phyloP scores from a whole-genome alignment of 257 asterid genomes.

The Solanum chiquidenum region DNA sequence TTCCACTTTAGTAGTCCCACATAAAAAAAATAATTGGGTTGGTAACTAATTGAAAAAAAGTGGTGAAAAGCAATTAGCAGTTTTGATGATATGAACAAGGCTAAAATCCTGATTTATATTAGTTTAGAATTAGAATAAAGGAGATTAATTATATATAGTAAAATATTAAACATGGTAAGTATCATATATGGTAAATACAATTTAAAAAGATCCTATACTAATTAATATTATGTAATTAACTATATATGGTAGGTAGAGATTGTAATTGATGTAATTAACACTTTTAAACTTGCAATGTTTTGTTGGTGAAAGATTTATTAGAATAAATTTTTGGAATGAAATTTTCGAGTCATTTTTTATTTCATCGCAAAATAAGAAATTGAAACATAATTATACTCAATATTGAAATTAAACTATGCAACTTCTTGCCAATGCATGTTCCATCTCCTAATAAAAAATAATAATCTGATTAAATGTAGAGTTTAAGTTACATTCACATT shows the following conservation, averaged over 20 bases:
- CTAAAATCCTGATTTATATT: background rate
- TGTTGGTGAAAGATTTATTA: background rate
- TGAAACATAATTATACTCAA: background rate
- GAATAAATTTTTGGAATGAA: background rate
- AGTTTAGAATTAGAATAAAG: too few species aligned
- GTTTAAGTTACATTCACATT: background rate
- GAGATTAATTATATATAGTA: background rate
- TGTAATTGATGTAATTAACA: background rate
- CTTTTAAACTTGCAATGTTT: background rate
- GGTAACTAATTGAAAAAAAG: background rate
- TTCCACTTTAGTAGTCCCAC: constrained; percentile 35
- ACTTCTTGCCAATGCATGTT: background rate
- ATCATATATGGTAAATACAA: background rate
- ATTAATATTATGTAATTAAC: background rate
- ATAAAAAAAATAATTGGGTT: constrained; percentile 11
- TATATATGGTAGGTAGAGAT: background rate
- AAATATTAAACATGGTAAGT: too few species aligned
- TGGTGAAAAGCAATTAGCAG: background rate
- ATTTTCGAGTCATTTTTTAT: background rate
- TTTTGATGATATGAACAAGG: background rate
- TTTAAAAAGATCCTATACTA: background rate
- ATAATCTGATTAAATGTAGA: background rate
- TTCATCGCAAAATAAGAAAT: background rate
- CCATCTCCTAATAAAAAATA: background rate
- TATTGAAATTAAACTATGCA: background rate